Evolutionary conservation across 768 basidiomycete species (phyloP), one percentile per base, ranked within the genome.

Genomic region (Melanogaster broomeanus): DNA sequence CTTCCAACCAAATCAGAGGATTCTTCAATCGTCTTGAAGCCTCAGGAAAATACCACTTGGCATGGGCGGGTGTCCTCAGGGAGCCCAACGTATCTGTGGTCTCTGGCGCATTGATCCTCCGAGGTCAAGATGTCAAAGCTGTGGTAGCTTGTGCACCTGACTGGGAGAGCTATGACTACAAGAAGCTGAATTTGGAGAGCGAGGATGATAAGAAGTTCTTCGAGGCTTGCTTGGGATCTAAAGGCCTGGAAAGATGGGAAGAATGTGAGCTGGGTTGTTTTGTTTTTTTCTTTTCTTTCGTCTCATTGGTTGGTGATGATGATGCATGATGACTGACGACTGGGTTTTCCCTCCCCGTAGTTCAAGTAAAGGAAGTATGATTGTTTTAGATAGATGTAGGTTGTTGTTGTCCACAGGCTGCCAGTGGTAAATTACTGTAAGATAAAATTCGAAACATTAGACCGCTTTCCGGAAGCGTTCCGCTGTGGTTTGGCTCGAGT

Each of bases 1-100:
- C 92, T 53, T 82, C 84, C 55, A 98, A 98, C 81, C 90, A 89
- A 72, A 84, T 97, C 64, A 83, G 84, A 52, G 96, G 96, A 16
- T 93, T 96, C 85, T 98, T 95, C 83, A 91, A 95, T 81, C 92
- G 97, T 51, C 85, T 99, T 9, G 97, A 98, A 76, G 97, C 85
- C 10, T 93, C 94, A 21, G 88, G 96, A 72, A 96, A 97, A 73
- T 96, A 97, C 79, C 81, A 95, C 58, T 97, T 98, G 71, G 96
- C 87, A 13, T 95, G 92, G 39, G 70, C 93, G 42, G 93, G 92
- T 68, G 97, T 99, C 19, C 84, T 95, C 52, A 96, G 97, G 66
- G 72, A 74, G 62, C 45, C 77, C 67, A 89, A 90, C 73, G 77
- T 90, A 73, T 90, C 87, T 35, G 49, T 88, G 67, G 93, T 97